Conservation (phyloP, 371 early-diverging fungal species). For the Mortierella sp. region DNA sequence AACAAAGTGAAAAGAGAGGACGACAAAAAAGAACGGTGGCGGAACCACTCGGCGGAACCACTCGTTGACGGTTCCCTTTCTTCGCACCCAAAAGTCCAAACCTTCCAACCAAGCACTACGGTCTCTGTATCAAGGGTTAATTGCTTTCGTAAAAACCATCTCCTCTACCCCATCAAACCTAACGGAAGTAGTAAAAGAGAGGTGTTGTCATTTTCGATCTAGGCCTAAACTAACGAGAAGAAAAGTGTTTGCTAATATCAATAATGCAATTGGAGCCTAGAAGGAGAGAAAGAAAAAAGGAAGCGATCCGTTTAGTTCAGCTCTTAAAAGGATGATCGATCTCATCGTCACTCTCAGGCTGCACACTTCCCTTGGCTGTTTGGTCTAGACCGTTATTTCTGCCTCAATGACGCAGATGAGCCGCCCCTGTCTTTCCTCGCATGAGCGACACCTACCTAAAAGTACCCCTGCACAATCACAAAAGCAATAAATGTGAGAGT, state of each 20-base stretch:
- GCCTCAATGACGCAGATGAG: not conserved
- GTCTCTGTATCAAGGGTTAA: not conserved
- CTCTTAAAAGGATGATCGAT: not conserved
- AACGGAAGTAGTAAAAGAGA: not conserved
- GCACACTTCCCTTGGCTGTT: not conserved
- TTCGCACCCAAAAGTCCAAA: not conserved
- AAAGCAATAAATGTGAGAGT: not conserved
- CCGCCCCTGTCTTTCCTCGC: not conserved
- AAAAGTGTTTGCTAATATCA: not conserved
- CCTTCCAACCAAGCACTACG: not conserved
- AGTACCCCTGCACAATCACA: not conserved
- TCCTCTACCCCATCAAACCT: not conserved
- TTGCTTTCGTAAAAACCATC: not conserved
- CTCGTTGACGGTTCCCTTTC: not conserved
- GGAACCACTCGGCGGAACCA: slow-evolving; percentile 9
- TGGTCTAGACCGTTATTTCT: slow-evolving; percentile 6
- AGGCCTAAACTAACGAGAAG: not conserved
- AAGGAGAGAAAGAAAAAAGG: not conserved
- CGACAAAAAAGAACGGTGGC: not conserved
- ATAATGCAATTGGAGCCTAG: not conserved
- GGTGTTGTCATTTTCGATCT: not conserved
- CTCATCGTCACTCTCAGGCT: not conserved
- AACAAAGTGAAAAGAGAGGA: not conserved
- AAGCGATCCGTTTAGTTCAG: not conserved
- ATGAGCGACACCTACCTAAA: not conserved